phyloP scores from a whole-genome alignment of 1,284 basidiomycete genomes.

The Ceratobasidium papillatum region DNA sequence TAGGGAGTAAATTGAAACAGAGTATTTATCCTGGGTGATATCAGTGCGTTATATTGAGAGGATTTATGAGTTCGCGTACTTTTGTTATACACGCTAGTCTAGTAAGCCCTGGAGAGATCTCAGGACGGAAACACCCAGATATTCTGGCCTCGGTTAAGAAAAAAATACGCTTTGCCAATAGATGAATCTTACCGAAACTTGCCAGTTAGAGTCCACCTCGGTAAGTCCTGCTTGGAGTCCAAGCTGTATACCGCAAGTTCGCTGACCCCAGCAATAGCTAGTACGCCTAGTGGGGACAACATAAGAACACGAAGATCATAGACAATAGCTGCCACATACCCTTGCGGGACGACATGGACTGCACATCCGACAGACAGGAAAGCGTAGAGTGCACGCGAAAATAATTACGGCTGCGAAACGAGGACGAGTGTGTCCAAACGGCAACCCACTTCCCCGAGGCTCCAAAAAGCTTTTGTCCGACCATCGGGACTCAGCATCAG shows the following conservation, averaged over 20 bases:
- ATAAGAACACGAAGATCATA: background rate
- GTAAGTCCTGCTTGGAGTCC: conserved; percentile 78
- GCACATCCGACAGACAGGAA: conserved; percentile 68
- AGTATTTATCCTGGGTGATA: background rate
- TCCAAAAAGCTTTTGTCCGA: conserved; percentile 67
- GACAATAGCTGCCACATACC: conserved; percentile 15
- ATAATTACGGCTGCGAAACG: conserved; percentile 56
- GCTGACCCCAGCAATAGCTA: conserved; percentile 68
- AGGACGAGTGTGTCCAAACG: conserved; percentile 72
- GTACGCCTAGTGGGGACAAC: conserved; percentile 61
- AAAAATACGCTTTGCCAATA: no score
- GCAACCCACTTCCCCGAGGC: conserved; percentile 71
- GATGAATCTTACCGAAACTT: conserved; percentile 59
- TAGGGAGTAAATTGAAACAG: conserved; percentile 13
- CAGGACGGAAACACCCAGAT: background rate
- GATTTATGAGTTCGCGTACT: background rate
- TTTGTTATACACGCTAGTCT: conserved; percentile 19
- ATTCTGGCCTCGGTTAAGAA: background rate
- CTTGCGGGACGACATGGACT: background rate
- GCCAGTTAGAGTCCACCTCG: conserved; percentile 82
- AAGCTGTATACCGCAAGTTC: conserved; percentile 75
- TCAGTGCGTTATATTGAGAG: background rate
- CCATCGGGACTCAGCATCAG: background rate
- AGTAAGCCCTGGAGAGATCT: conserved; percentile 31
- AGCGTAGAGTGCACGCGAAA: conserved; percentile 86